phyloP scores from a whole-genome alignment of 2,329 filamentous ascomycete genomes.

The Penicillium paneum region DNA sequence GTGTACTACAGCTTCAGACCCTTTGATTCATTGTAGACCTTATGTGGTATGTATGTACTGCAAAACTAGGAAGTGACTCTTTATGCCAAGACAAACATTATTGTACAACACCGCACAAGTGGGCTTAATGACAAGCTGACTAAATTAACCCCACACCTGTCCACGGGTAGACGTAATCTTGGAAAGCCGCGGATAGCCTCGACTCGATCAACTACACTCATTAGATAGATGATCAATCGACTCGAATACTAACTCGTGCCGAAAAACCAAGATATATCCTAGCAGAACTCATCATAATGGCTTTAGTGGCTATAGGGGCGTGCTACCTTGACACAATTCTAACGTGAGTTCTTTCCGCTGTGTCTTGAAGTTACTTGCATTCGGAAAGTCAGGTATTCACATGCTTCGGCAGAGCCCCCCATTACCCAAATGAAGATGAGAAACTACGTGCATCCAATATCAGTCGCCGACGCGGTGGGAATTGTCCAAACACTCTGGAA shows the following conservation, averaged over 20 bases:
- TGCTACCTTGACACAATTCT: slow-evolving; percentile 71
- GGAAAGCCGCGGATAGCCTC: neutral
- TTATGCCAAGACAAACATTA: neutral
- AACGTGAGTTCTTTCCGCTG: slow-evolving; percentile 45
- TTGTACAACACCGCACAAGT: too few species aligned
- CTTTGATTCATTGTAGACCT: neutral
- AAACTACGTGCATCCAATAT: slow-evolving; percentile 65
- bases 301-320: slow-evolving; percentile 63
- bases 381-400: neutral
- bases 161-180: neutral
- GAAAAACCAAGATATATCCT: neutral
- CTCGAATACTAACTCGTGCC: neutral
- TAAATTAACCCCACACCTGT: neutral
- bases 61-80: neutral
- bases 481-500: slow-evolving; percentile 68
- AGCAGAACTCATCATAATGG: slow-evolving; percentile 33
- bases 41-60: neutral
- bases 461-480: slow-evolving; percentile 64
- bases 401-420: slow-evolving; percentile 34
- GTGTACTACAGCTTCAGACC: neutral
- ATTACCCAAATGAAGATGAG: slow-evolving; percentile 67
- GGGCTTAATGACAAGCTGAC: neutral
- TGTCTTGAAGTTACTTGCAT: neutral
- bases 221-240: neutral
- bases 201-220: neutral